These are phyloP conservation scores for Nemania abortiva DNA, from an alignment of 2,329 filamentous ascomycete species.

Conservation along the genomic window DNA sequence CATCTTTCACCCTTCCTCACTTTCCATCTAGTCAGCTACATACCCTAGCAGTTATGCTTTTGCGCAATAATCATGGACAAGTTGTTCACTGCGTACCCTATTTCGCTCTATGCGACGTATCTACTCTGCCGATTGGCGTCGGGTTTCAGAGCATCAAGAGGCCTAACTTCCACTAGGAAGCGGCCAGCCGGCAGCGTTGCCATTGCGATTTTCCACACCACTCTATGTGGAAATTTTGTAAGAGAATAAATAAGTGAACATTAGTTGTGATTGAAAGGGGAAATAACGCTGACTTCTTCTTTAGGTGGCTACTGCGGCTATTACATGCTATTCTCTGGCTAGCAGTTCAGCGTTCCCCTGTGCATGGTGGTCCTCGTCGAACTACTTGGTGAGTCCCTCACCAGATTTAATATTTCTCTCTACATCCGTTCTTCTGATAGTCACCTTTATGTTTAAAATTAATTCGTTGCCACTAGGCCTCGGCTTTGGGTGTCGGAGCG, in stretches of 20 bases:
- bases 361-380: neutral
- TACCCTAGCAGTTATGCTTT: neutral
- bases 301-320: neutral
- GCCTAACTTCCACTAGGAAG: neutral
- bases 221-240: conserved; percentile 1
- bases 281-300: neutral
- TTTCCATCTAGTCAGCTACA: too few species aligned
- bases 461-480: neutral
- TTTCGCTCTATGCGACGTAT: neutral
- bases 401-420: too few species aligned
- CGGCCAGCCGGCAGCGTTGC: neutral
- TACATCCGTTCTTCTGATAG: neutral
- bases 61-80: neutral
- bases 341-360: neutral
- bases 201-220: neutral
- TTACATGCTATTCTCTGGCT: neutral
- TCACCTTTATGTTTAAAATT: neutral
- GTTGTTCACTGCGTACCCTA: neutral
- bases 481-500: neutral
- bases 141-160: neutral
- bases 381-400: neutral
- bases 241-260: neutral
- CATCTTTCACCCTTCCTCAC: neutral
- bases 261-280: neutral
- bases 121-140: neutral